Evolutionary conservation across 345 rosid species (phyloP), one percentile per base, ranked within the genome.

Genomic region (Lenwebbia sp.): DNA sequence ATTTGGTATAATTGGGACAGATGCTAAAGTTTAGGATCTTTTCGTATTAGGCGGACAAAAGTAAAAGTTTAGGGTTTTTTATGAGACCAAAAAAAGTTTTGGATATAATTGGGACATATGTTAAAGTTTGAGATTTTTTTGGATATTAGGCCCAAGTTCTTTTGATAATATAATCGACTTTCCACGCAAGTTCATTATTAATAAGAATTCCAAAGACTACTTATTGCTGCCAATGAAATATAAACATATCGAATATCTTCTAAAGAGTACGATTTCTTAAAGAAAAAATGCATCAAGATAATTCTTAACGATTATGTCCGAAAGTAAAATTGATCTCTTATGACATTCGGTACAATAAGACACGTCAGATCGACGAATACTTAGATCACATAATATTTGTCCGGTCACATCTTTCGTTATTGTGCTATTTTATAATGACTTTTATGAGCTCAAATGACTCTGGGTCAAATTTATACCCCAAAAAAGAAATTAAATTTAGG

Each of bases 141-240:
- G 47, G 5, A 6, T 41, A 41, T 41, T 41, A 41, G 47, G 7
- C 47, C 47, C 70, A n/a, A 28, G 2, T 60, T 60, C 37, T 62
- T 60, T 62, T 30, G 30, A 62, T 62, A 14, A 15, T 14, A 30
- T 62, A 28, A 62, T 62, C 5, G 21, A 60, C 37, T 28, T 60
- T n/a, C 9, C 19, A 6, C 70, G 13, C 37, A 13, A 6, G 70
- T 30, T 2, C 30, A n/a, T 60, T 60, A 60, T 60, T 60, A 7
- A 60, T 6, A 6, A 60, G 37, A 2, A 2, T 60, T 60, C n/a
- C 0, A 2, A 0, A n/a, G 2, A n/a, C n/a, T 13, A 13, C 14
- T 50, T 50, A 11, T 13, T 12, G 7, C 13, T 4, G 52, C 13
- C 13, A 13, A 50, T 14, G 14, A 11, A 50, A 50, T 13, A 50